phyloP scores from a whole-genome alignment of 371 early-diverging fungal species.

The Rhizopus arrhizus region DNA sequence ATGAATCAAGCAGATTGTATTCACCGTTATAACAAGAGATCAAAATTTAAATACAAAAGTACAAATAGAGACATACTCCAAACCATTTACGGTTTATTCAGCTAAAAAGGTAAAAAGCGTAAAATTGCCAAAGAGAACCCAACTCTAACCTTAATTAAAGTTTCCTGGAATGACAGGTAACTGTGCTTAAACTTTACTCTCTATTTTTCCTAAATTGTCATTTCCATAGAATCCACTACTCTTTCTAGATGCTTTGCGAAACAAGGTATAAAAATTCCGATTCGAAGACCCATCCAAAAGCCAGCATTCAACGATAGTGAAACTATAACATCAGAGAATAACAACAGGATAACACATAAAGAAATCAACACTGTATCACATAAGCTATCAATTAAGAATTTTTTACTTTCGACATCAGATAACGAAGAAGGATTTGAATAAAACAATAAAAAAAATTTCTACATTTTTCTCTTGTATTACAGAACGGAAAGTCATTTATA shows the following conservation, averaged over 20 bases:
- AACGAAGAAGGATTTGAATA: background rate
- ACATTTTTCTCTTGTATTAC: too few relatives aligned
- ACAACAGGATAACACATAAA: too few relatives aligned
- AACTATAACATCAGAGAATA: too few relatives aligned
- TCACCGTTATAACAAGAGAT: slow-evolving; percentile 23
- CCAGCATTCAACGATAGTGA: background rate
- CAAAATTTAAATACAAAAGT: slow-evolving; percentile 35
- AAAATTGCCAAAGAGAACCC: background rate
- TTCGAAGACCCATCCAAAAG: slow-evolving; percentile 44
- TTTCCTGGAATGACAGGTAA: slow-evolving; percentile 70
- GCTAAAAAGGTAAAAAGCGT: slow-evolving; percentile 44
- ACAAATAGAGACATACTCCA: slow-evolving; percentile 35
- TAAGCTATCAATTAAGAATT: background rate
- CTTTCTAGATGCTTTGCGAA: slow-evolving; percentile 67
- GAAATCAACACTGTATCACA: background rate
- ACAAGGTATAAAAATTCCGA: slow-evolving; percentile 70
- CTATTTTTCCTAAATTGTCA: background rate
- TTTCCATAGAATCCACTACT: slow-evolving; percentile 55
- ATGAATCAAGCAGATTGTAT: background rate
- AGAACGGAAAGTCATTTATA: too few relatives aligned
- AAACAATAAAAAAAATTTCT: background rate
- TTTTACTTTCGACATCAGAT: slow-evolving; percentile 1
- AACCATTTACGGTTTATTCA: slow-evolving; percentile 53
- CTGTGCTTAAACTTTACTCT: background rate
- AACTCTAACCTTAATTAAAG: slow-evolving; percentile 4